Percentiles rank a stretch among this genome's conserved stretches.
phyloP scores from a whole-genome alignment of 2,329 filamentous ascomycete genomes.

The Cladosporium sp. region DNA sequence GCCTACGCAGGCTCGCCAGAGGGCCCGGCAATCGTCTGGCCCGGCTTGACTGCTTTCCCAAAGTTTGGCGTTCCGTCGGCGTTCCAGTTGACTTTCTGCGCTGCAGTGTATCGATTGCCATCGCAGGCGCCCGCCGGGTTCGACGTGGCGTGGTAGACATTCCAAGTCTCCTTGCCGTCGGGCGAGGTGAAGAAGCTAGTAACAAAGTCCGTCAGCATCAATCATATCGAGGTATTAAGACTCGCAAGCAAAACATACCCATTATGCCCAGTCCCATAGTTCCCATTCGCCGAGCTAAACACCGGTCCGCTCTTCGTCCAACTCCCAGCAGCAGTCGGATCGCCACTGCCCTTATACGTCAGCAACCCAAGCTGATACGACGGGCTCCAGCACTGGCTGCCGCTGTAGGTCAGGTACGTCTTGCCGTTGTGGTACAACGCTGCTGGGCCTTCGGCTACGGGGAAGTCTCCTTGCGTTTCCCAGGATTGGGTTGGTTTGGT shows the following conservation, averaged over 20 bases:
- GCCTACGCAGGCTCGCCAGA: slow-evolving; percentile 20
- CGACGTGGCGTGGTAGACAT: slow-evolving; percentile 57
- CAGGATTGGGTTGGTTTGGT: slow-evolving; percentile 53
- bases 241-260: slow-evolving; percentile 7
- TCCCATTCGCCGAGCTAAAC: slow-evolving; percentile 56
- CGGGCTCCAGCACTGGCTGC: slow-evolving; percentile 58
- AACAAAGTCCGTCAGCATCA: background rate
- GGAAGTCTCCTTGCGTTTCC: slow-evolving; percentile 49
- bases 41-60: slow-evolving; percentile 40
- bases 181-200: slow-evolving; percentile 58
- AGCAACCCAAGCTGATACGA: slow-evolving; percentile 57
- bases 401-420: slow-evolving; percentile 57
- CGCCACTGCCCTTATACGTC: slow-evolving; percentile 52
- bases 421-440: slow-evolving; percentile 56
- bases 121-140: slow-evolving; percentile 54
- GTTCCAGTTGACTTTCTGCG: slow-evolving; percentile 53
- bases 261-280: slow-evolving; percentile 60
- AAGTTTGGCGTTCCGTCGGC: slow-evolving; percentile 56
- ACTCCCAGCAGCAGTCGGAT: slow-evolving; percentile 46
- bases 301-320: slow-evolving; percentile 58
- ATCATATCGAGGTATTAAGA: background rate
- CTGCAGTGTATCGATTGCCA: slow-evolving; percentile 55
- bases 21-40: slow-evolving; percentile 26
- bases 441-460: slow-evolving; percentile 58
- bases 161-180: slow-evolving; percentile 56